Conservation (phyloP, 2,329 filamentous ascomycete genomes). For the Thelonectria discophora region DNA sequence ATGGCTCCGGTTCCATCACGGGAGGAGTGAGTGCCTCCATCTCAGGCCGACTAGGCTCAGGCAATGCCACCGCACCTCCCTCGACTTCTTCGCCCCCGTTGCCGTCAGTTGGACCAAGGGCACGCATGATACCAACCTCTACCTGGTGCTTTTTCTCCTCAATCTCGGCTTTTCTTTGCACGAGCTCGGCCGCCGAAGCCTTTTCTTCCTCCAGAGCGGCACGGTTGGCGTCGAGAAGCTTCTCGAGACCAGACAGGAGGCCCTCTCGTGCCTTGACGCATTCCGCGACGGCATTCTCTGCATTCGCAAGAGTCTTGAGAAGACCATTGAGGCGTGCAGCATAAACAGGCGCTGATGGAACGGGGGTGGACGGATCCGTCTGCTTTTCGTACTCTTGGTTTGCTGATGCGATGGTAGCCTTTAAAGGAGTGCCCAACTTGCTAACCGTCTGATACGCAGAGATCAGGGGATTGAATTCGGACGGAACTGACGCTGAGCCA, state of each 20-base stretch:
- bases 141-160: conserved; percentile 88
- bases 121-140: conserved; percentile 89
- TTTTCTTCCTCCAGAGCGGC: conserved; percentile 76
- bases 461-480: conserved; percentile 80
- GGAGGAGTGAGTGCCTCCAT: conserved; percentile 90
- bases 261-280: conserved; percentile 85
- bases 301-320: conserved; percentile 87
- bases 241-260: conserved; percentile 83
- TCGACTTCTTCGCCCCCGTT: conserved; percentile 58
- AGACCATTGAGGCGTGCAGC: conserved; percentile 88
- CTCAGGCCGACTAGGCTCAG: conserved; percentile 77
- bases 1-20: conserved; percentile 52
- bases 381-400: conserved; percentile 86
- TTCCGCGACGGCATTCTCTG: conserved; percentile 88
- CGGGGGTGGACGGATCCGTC: conserved; percentile 72
- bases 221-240: conserved; percentile 78
- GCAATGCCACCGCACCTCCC: conserved; percentile 55
- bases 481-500: conserved; percentile 68
- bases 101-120: conserved; percentile 70
- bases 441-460: conserved; percentile 76
- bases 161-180: conserved; percentile 73
- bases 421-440: conserved; percentile 75
- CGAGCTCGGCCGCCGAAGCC: conserved; percentile 68
- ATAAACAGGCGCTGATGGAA: conserved; percentile 87
- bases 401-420: conserved; percentile 73